Evolutionary conservation across 352 stramenopile genomes (phyloP), one percentile per base, ranked within the genome.

Genomic region (Phytophthora citricola): DNA sequence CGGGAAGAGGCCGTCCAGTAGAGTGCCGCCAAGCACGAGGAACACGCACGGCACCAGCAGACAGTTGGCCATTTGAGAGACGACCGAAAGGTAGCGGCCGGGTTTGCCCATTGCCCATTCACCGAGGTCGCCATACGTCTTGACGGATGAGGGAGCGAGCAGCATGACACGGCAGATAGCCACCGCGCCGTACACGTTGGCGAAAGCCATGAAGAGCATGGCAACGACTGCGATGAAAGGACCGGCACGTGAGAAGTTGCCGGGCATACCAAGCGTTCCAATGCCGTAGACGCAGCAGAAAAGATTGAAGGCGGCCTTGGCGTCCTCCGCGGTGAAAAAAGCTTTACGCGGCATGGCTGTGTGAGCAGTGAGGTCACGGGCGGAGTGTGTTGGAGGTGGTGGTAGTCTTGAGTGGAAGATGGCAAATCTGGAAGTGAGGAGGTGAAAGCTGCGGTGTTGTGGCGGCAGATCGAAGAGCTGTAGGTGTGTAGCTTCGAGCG

Each of bases 211-310:
- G 59, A 80, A 82, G 12, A 64, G 24, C 43, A 82, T 67, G 14
- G 76, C 78, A 38, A 71, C 31, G 27, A 72, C 46, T 4, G 76
- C 78, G 36, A 82, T 59, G 10, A 57, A 38, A 5, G 77, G 74
- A 1, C 78, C 78, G 9, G 76, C 73, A 9, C 78, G 78, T 10
- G 78, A 64, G 41, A 83, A 87, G 63, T 85, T 87, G 11, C 63
- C 69, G 3, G 78, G 76, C 65, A 87, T 84, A 67, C 79, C 72
- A 57, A 88, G 76, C 31, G 79, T 85, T 24, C 79, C 79, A 66
- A 87, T 79, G 54, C 78, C 76, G 50, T 73, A 87, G 38, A 85
- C 71, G 26, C 68, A 81, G 63, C 76, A 87, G 46, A 85, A 81
- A 38, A 81, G 61, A 24, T 60, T 74, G 66, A 81, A 81, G 9